A percentile compares a stretch with the other conserved stretches of the same genome.
These are phyloP conservation scores for Ambrosiella xylebori DNA, from an alignment of 2,329 filamentous ascomycete genomes.

Conservation along the genomic window DNA sequence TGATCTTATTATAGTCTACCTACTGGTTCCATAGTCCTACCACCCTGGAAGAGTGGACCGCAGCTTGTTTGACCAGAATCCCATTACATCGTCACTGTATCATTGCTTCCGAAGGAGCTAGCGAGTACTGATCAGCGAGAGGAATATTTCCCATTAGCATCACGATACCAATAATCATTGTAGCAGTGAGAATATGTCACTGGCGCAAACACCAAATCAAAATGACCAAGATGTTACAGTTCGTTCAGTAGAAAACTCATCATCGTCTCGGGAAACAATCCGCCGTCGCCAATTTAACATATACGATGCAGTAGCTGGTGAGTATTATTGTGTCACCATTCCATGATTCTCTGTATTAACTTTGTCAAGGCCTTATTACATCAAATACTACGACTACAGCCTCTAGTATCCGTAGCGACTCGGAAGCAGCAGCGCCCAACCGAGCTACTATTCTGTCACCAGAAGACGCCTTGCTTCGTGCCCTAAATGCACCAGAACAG, in stretches of 20 bases:
- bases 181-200: not conserved
- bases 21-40: too few relatives aligned
- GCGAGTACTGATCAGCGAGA: not conserved
- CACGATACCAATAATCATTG: not conserved
- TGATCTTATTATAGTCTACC: too few relatives aligned
- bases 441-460: slow-evolving; percentile 32
- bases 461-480: slow-evolving; percentile 54
- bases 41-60: too few relatives aligned
- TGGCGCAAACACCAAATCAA: not conserved
- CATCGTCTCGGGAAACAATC: not conserved
- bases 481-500: slow-evolving; percentile 44
- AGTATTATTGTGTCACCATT: slow-evolving; percentile 12
- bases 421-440: not conserved
- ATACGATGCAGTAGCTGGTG: slow-evolving; percentile 59
- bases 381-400: slow-evolving; percentile 1
- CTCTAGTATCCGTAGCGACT: not conserved
- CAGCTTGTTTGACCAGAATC: not conserved
- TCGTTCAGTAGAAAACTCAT: not conserved
- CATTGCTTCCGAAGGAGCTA: not conserved
- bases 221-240: not conserved
- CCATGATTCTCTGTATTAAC: not conserved
- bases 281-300: slow-evolving; percentile 33
- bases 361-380: slow-evolving; percentile 10
- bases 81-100: not conserved
- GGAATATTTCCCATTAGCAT: not conserved